Evolutionary conservation across 1,284 basidiomycete genomes (phyloP).

Genomic region (Stereum hirsutum): DNA sequence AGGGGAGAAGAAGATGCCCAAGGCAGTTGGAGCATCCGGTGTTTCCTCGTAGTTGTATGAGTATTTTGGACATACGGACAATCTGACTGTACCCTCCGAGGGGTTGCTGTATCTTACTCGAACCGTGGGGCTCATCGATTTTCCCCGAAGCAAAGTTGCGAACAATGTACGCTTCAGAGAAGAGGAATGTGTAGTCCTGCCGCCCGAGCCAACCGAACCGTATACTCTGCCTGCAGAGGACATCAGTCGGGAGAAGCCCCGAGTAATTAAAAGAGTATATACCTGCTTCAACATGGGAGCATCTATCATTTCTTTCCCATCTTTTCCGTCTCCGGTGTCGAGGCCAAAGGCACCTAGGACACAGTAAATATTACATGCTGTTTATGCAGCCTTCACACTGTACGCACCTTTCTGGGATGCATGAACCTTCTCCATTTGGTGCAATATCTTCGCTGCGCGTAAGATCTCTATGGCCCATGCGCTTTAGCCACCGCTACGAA

Average conservation of each 20-base stretch:
- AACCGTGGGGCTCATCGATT: too few relatives aligned
- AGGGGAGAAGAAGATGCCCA: constrained; percentile 89
- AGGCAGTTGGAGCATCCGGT: constrained; percentile 32
- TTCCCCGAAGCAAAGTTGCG: too few relatives aligned
- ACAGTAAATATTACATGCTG: too few relatives aligned
- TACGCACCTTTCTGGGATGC: constrained; percentile 38
- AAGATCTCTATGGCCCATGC: constrained; percentile 50
- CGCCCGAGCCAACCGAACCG: constrained; percentile 50
- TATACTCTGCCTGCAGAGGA: constrained; percentile 51
- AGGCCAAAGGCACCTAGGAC: constrained; percentile 57
- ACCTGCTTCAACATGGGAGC: constrained; percentile 88
- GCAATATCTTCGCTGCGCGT: constrained; percentile 69
- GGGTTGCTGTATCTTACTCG: too few relatives aligned
- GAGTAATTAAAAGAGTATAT: constrained; percentile 17
- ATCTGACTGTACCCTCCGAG: too few relatives aligned
- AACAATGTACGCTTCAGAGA: constrained; percentile 9
- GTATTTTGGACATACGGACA: too few relatives aligned
- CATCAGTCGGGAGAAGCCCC: background rate
- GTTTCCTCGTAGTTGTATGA: constrained; percentile 5
- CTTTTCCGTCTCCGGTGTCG: constrained; percentile 38
- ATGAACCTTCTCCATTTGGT: constrained; percentile 48
- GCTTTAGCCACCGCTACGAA: constrained; percentile 1
- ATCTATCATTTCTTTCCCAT: constrained; percentile 83
- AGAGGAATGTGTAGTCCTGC: constrained; percentile 58
- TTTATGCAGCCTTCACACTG: too few relatives aligned